A percentile compares a stretch with the other conserved stretches of the same genome.
phyloP scores from a whole-genome alignment of 2,329 filamentous ascomycete genomes.

The Diplocarpon mali region DNA sequence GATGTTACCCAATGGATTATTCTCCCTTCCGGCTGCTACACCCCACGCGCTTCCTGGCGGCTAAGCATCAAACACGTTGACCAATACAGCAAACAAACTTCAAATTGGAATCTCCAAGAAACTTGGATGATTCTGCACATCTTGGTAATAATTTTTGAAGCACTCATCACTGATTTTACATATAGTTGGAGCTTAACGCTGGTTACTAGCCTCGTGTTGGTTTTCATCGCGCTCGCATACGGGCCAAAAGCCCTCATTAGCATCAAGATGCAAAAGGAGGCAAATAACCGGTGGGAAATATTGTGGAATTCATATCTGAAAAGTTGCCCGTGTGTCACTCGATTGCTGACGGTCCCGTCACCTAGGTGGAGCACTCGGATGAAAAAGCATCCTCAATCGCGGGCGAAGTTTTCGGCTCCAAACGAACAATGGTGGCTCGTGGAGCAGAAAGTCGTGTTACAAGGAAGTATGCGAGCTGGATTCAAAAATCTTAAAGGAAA shows the following conservation, averaged over 20 bases:
- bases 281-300: no score
- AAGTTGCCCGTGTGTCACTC: no score
- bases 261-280: conserved; percentile 37
- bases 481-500: conserved; percentile 41
- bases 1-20: conserved; percentile 33
- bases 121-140: conserved; percentile 49
- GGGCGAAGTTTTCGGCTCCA: conserved; percentile 47
- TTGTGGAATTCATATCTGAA: no score
- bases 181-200: conserved; percentile 49
- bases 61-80: conserved; percentile 35
- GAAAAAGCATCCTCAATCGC: conserved; percentile 47
- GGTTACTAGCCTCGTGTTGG: conserved; percentile 43
- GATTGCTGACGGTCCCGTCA: no score
- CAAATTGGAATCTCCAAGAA: conserved; percentile 56
- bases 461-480: conserved; percentile 42
- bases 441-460: conserved; percentile 46
- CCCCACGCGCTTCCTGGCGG: conserved; percentile 52
- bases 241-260: conserved; percentile 42
- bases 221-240: conserved; percentile 43
- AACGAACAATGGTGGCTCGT: conserved; percentile 52
- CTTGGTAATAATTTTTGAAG: conserved; percentile 38
- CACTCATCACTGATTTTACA: conserved; percentile 43
- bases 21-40: conserved; percentile 55
- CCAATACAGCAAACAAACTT: conserved; percentile 53
- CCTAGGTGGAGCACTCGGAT: no score